Base-by-base conservation (phyloP, 2,329 filamentous ascomycete genomes). In the Lecanicillium sp. region DNA sequence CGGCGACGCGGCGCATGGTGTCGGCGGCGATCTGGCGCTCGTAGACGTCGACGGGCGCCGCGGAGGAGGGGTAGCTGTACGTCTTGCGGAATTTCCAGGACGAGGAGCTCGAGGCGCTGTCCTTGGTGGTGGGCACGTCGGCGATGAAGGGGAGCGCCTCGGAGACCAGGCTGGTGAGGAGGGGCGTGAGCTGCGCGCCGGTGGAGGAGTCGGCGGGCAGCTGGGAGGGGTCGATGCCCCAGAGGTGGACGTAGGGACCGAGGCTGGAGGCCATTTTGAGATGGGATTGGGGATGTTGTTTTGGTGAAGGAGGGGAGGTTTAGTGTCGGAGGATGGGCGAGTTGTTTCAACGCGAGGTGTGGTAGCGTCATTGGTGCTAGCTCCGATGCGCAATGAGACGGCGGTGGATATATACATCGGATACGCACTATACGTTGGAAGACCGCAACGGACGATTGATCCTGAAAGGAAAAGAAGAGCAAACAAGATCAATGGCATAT, bases 141-240 rank as follows among this genome's bases (percentile, higher is more conserved):
- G 74, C 72, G 59, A 84, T 70, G 60, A 86, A 83, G 1, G 72
- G 68, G 23, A 79, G 62, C 19, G 78, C 75, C 60, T 86, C 82
- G n/a, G 65, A 59, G 26, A 86, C 67, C 20, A 82, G 66, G 5
- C 70, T 61, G 9, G 64, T 60, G 50, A 84, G 60, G 53, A 86
- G 75, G 5, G 70, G 65, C 19, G 64, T 60, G 14, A 84, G 65
- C 29, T 73, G 68, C 23, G 71, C 66, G 4, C 62, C 49, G 2
- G 64, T 57, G 4, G 69, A 67, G 12, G 60, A 57, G 29, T 66
- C 50, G 23, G 65, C 45, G 2, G 77, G 78, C 1, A 81, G 68
- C 51, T 76, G 70, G 23, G 64, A 61, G 14, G 67, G 62, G 15
- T 66, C 63, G 20, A 82, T 61, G 44, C 79, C 78, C 67, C 72